Evolutionary conservation across 108 stramenopile species (phyloP).

Genomic region (Schizochytrium sp.): DNA sequence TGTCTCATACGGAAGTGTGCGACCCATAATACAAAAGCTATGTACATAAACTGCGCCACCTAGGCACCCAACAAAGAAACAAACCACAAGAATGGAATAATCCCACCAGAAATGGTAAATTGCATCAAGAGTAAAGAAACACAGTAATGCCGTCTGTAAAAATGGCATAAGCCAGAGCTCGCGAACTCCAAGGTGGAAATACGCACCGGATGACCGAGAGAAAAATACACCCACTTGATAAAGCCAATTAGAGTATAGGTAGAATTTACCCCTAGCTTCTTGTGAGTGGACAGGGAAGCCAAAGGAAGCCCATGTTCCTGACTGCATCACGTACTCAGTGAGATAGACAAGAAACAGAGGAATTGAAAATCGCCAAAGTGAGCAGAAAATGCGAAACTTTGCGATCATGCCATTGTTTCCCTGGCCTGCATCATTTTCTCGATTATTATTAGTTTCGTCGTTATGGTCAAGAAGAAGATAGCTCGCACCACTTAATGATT

Average conservation of each 20-base stretch:
- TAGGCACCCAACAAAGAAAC: constrained; percentile 80
- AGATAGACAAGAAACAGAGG: constrained; percentile 83
- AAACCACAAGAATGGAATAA: constrained; percentile 65
- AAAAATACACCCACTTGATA: constrained; percentile 86
- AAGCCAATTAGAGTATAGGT: constrained; percentile 81
- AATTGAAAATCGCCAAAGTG: constrained; percentile 54
- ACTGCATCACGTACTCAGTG: constrained; percentile 80
- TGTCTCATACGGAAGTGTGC: constrained; percentile 73
- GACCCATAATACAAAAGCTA: constrained; percentile 78
- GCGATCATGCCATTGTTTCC: neutral
- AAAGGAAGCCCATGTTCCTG: constrained; percentile 84
- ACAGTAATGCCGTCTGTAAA: constrained; percentile 78
- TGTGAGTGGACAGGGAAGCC: constrained; percentile 80
- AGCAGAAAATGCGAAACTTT: neutral
- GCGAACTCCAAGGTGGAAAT: constrained; percentile 71
- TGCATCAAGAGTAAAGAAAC: constrained; percentile 77
- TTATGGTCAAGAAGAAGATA: too few species aligned
- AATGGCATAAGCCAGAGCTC: constrained; percentile 82
- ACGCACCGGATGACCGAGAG: constrained; percentile 78
- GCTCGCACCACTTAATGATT: too few species aligned
- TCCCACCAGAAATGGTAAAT: constrained; percentile 67
- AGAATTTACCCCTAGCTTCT: constrained; percentile 77
- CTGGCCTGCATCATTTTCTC: neutral
- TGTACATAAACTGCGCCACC: constrained; percentile 87
- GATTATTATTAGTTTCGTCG: too few species aligned